Evolutionary conservation across 805 yeast species (phyloP), one percentile per base, ranked within the genome.

Genomic region (Lipomyces mesembrius): DNA sequence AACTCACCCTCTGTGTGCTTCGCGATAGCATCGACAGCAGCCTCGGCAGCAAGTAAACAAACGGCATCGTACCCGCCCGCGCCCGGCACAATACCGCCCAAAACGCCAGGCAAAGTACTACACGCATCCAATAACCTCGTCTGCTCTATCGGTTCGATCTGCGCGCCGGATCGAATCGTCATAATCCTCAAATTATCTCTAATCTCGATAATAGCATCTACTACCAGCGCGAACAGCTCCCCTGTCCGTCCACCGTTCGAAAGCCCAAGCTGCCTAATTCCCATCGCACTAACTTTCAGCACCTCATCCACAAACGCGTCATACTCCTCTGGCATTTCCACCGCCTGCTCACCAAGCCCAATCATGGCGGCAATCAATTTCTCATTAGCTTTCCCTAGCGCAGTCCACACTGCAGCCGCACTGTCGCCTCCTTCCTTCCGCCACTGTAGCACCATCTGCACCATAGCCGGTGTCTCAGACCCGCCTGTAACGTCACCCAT

Each of bases 51-150:
- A 34, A 95, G 77, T 34, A 94, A 74, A 64, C 96, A 85, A 22
- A 95, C 85, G 0, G 99, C 99, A 80, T 95, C 99, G 75, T 87
- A 90, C 0, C 99, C 99, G 34, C 99, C 99, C 0, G 99, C 99
- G 1, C 99, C 99, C 0, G 99, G 99, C 2, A 95, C 97, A 43
- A 95, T 93, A n/a, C 97, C 98, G 0, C 97, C 96, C 22, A 94
- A 72, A 37, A 92, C 95, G 17, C 99, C 99, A 0, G 80, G 80
- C 25, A 91, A 75, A 7, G 77, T 71, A 53, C 82, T 76, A 65
- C 90, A 86, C 20, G 80, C 76, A 74, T 94, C 86, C 7, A 95
- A 79, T 5, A 95, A 80, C 1, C 72, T 67, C 0, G 97, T 90
- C 77, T 95, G 99, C 25, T 83, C 80, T 1, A 75, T 77, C 0